These are phyloP conservation scores for Sechiopsis laciniata DNA, from an alignment of 306 rosid genomes.

Conservation along the genomic window DNA sequence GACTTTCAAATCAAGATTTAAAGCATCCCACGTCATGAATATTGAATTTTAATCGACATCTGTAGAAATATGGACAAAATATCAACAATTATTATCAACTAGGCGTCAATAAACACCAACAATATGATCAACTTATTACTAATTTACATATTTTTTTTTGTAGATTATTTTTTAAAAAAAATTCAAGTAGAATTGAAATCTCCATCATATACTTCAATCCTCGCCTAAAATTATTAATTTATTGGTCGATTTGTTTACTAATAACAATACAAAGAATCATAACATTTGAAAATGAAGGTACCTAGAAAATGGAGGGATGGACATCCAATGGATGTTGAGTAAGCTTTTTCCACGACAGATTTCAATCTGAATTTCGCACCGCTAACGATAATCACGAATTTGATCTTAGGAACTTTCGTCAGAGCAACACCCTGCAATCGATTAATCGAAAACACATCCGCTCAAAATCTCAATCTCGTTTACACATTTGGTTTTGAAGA, in stretches of 20 bases:
- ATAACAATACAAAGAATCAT: not conserved
- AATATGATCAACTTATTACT: too few species aligned
- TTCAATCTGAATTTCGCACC: constrained; percentile 61
- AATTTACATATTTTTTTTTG: too few species aligned
- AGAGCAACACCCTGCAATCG: constrained; percentile 57
- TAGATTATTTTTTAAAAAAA: too few species aligned
- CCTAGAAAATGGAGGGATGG: constrained; percentile 83
- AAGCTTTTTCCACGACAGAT: constrained; percentile 46
- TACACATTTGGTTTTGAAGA: not conserved
- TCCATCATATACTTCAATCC: not conserved
- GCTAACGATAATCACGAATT: constrained; percentile 61
- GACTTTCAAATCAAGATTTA: too few species aligned
- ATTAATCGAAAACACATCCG: not conserved
- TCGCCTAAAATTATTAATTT: not conserved
- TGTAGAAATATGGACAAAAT: too few species aligned
- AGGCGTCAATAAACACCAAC: not conserved
- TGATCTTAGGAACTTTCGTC: constrained; percentile 60
- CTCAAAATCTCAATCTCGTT: not conserved
- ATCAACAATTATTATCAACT: not conserved
- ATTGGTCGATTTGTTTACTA: not conserved
- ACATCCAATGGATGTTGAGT: constrained; percentile 43
- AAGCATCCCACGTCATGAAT: too few species aligned
- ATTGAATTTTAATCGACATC: too few species aligned
- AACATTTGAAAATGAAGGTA: constrained; percentile 23
- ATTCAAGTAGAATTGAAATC: too few species aligned